Percentiles rank a stretch among this genome's conserved stretches.
Evolutionary conservation across 1,284 basidiomycete species (phyloP).

Genomic region (Puccinia hordei): DNA sequence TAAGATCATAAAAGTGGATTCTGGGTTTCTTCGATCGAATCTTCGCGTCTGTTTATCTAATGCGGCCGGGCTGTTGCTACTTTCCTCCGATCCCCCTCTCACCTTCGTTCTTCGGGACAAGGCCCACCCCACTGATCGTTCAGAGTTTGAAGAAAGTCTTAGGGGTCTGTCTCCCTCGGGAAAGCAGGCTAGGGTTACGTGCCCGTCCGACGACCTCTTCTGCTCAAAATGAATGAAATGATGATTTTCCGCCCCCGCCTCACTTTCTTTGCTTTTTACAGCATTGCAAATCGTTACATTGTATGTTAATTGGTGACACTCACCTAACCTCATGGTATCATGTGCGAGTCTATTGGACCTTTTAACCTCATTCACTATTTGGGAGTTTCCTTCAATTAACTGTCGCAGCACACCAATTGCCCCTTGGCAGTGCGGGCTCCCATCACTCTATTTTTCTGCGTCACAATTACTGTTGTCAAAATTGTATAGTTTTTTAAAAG

Average conservation of each 20-base stretch:
- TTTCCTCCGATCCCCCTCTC: slow-evolving; percentile 22
- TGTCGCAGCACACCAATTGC: no score
- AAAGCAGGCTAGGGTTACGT: slow-evolving; percentile 31
- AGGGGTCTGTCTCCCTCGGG: slow-evolving; percentile 28
- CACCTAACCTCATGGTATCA: no score
- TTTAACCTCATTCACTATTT: no score
- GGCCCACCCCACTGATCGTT: slow-evolving; percentile 27
- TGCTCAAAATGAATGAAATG: slow-evolving; percentile 32
- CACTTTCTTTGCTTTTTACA: background rate
- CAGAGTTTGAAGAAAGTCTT: slow-evolving; percentile 21
- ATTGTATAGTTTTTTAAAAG: no score
- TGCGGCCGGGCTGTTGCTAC: slow-evolving; percentile 16
- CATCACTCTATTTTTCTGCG: no score
- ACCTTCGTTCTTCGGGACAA: slow-evolving; percentile 27
- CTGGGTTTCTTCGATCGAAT: slow-evolving; percentile 11
- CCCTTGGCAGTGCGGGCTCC: no score
- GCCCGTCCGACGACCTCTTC: slow-evolving; percentile 34
- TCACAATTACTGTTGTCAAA: no score
- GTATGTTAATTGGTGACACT: no score
- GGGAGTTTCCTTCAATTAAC: no score
- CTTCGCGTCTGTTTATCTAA: slow-evolving; percentile 18
- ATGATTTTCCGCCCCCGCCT: slow-evolving; percentile 28
- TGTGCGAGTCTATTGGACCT: no score
- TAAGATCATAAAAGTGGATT: slow-evolving; percentile 36
- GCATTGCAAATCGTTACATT: no score